Conservation (phyloP, 306 rosid species). For the Cercis canadensis region DNA sequence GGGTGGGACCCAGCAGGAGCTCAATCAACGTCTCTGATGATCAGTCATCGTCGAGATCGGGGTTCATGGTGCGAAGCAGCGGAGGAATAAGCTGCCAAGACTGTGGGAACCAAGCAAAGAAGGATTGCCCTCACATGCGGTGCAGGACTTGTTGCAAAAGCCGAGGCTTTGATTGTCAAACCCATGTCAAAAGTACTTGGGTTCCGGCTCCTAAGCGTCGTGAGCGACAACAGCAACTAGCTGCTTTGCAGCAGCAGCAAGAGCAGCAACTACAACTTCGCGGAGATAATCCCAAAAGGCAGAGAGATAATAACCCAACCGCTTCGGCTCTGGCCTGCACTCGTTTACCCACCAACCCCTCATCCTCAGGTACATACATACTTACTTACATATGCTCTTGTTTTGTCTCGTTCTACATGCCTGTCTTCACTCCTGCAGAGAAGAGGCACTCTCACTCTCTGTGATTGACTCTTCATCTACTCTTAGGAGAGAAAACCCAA, state of each 20-base stretch:
- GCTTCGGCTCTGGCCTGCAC: conserved; percentile 58
- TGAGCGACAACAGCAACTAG: conserved; percentile 64
- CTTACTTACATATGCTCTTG: background rate
- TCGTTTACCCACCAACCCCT: conserved; percentile 55
- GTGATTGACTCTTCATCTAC: conserved; percentile 35
- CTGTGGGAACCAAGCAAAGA: conserved; percentile 97
- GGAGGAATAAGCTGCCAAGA: conserved; percentile 86
- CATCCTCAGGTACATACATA: conserved; percentile 53
- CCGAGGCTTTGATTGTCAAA: conserved; percentile 84
- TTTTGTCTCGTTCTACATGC: conserved; percentile 19
- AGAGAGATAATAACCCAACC: conserved; percentile 54
- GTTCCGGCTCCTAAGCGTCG: conserved; percentile 87
- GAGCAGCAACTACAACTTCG: conserved; percentile 34
- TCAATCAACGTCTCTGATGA: conserved; percentile 58
- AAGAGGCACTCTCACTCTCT: conserved; percentile 23
- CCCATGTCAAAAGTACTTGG: conserved; percentile 95
- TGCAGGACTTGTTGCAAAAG: conserved; percentile 96
- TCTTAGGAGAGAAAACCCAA: conserved; percentile 12
- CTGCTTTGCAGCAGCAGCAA: conserved; percentile 37
- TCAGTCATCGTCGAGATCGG: conserved; percentile 65
- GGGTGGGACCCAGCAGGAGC: conserved; percentile 66
- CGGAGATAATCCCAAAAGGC: conserved; percentile 56
- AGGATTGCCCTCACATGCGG: conserved; percentile 82
- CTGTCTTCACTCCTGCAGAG: background rate
- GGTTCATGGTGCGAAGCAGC: conserved; percentile 53